phyloP scores from a whole-genome alignment of 23 red algal genomes.

The Chondrus crispus region DNA sequence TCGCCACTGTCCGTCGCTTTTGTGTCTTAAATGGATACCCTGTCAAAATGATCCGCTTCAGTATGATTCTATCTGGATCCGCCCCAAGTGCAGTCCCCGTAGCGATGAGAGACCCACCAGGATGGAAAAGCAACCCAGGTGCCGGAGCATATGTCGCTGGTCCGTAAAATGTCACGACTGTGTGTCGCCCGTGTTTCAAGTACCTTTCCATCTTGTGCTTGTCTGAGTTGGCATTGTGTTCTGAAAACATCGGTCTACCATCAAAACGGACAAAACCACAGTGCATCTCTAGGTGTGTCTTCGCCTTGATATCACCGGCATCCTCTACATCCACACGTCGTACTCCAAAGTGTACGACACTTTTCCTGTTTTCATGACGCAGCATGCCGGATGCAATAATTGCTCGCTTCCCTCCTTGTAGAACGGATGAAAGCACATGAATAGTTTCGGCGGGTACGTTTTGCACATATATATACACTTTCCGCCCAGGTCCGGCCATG shows the following conservation, averaged over 20 bases:
- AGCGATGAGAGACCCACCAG: slow-evolving; percentile 58
- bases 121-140: slow-evolving; percentile 67
- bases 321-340: slow-evolving; percentile 51
- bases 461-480: slow-evolving; percentile 31
- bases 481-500: slow-evolving; percentile 13
- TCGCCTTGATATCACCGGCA: slow-evolving; percentile 33
- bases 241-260: slow-evolving; percentile 71
- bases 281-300: slow-evolving; percentile 57
- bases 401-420: not conserved
- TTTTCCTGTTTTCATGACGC: slow-evolving; percentile 79
- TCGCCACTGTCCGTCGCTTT: slow-evolving; percentile 69
- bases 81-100: slow-evolving; percentile 61
- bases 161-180: slow-evolving; percentile 86
- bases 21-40: slow-evolving; percentile 86
- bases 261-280: slow-evolving; percentile 82
- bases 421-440: not conserved
- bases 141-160: slow-evolving; percentile 81
- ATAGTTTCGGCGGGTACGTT: slow-evolving; percentile 10
- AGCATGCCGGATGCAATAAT: slow-evolving; percentile 68
- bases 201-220: slow-evolving; percentile 83
- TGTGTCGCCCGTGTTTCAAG: slow-evolving; percentile 52
- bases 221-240: slow-evolving; percentile 66
- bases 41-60: slow-evolving; percentile 93
- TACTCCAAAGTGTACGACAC: slow-evolving; percentile 86
- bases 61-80: slow-evolving; percentile 86